Evolutionary conservation across 1,139 yeast genomes (phyloP).

Genomic region (Eremothecium cymbalariae): DNA sequence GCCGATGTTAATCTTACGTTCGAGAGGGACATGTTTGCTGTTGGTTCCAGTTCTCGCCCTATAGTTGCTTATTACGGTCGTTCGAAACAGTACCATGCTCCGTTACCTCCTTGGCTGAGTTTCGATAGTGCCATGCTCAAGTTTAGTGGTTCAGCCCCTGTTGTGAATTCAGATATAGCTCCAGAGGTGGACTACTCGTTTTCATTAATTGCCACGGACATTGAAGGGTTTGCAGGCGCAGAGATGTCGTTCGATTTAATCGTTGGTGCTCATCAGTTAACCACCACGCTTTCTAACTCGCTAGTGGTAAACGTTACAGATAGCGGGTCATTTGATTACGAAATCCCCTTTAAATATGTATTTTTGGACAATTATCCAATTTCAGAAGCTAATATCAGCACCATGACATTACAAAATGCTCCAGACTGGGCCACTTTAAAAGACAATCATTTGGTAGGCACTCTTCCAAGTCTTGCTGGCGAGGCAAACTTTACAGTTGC

Average conservation of each 20-base stretch:
- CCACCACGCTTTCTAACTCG: conserved; percentile 43
- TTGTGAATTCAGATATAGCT: conserved; percentile 75
- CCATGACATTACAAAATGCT: conserved; percentile 41
- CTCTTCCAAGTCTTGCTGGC: conserved; percentile 43
- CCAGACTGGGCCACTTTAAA: conserved; percentile 54
- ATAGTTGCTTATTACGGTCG: conserved; percentile 77
- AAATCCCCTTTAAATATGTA: conserved; percentile 54
- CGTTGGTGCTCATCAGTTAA: conserved; percentile 82
- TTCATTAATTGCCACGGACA: conserved; percentile 71
- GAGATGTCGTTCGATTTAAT: conserved; percentile 60
- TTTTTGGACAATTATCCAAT: conserved; percentile 52
- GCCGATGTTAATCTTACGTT: conserved; percentile 56
- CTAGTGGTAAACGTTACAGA: conserved; percentile 60
- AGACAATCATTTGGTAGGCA: conserved; percentile 46
- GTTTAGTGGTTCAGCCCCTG: conserved; percentile 86
- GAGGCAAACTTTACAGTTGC: conserved; percentile 43
- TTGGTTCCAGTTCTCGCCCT: conserved; percentile 24
- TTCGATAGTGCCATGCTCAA: conserved; percentile 56
- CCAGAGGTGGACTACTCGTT: conserved; percentile 75
- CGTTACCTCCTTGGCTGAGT: conserved; percentile 82
- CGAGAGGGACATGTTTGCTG: conserved; percentile 45
- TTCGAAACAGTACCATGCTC: conserved; percentile 61
- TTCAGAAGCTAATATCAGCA: conserved; percentile 44
- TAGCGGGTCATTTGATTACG: conserved; percentile 44
- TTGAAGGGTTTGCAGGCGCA: conserved; percentile 65